Evolutionary conservation across 495 filamentous ascomycete genomes (phyloP).

Genomic region (Xylaria sp.): DNA sequence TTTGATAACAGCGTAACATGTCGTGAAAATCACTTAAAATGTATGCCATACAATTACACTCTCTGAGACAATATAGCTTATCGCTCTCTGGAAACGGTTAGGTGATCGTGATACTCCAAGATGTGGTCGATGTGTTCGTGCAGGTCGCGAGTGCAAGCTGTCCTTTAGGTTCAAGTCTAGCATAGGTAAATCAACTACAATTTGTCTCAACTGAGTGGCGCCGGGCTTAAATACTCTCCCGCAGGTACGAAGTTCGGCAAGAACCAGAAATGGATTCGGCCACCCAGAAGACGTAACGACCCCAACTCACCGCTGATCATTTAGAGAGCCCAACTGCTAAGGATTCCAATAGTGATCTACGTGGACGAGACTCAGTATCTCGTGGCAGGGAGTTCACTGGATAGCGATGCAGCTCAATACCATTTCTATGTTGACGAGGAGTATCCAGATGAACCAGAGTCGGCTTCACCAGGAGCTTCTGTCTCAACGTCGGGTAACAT

Average conservation of each 20-base stretch:
- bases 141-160: conserved; percentile 41
- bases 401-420: conserved; percentile 29
- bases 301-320: neutral
- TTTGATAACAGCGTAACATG: conserved; percentile 48
- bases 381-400: conserved; percentile 26
- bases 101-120: conserved; percentile 53
- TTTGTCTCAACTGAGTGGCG: neutral
- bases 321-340: neutral
- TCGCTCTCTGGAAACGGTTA: conserved; percentile 29
- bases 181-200: conserved; percentile 29
- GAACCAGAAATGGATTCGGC: conserved; percentile 37
- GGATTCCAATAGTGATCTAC: conserved; percentile 35
- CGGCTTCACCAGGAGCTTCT: conserved; percentile 22
- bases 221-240: conserved; percentile 15
- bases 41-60: conserved; percentile 31
- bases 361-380: conserved; percentile 38
- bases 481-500: neutral
- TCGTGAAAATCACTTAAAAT: conserved; percentile 55
- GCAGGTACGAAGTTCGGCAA: conserved; percentile 35
- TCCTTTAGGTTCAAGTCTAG: conserved; percentile 43
- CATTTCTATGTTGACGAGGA: conserved; percentile 28
- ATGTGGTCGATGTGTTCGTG: conserved; percentile 49
- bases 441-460: conserved; percentile 18
- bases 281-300: conserved; percentile 36
- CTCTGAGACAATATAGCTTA: neutral